Base-by-base conservation (phyloP, 192 early-diverging fungal genomes). In the Paraglomus occultum region DNA sequence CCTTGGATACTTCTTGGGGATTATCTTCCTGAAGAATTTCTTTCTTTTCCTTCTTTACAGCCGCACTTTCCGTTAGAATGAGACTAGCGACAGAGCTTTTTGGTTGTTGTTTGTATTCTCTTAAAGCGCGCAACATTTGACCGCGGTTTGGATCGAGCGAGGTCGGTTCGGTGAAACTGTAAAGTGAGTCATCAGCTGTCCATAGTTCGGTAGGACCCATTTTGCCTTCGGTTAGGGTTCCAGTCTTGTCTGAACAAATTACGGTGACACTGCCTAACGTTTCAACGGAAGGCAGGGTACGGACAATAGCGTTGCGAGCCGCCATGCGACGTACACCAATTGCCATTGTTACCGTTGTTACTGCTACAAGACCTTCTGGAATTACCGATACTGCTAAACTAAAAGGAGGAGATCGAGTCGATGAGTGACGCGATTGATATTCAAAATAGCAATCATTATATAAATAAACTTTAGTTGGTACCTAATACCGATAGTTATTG, bases 191-290 rank as follows among this genome's bases (percentile, higher is more conserved):
- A 74, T 94, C 89, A 8, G 80, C 79, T 9, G 90, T 93, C 90
- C 91, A 94, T 39, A 96, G 81, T 74, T 90, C 83, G 46, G 88
- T 78, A 6, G 94, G 87, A 14, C 93, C 93, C 96, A 99, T 99
- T 71, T 96, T 95, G 54, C 95, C 95, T 80, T 97, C 93, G 6
- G 96, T 99, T n/a, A 98, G 77, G 0, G 96, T 98, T 15, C 96
- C 96, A 2, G 85, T 88, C 85, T 99, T 99, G 77, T 99, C 96
- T 7, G 96, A 99, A 76, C 96, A 99, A 76, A 99, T 99, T 49
- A 91, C 89, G 6, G 94, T 95, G 12, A 99, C 94, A 55, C 92
- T 91, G 22, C 96, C 96, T 6, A 99, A 79, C 3, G 95, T 95
- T 80, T 99, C 96, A 4, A 99, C 94, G 0, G 95, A 91, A 0